phyloP scores from a whole-genome alignment of 2,329 filamentous ascomycete species.

The Rhexocercosporidium sp. region DNA sequence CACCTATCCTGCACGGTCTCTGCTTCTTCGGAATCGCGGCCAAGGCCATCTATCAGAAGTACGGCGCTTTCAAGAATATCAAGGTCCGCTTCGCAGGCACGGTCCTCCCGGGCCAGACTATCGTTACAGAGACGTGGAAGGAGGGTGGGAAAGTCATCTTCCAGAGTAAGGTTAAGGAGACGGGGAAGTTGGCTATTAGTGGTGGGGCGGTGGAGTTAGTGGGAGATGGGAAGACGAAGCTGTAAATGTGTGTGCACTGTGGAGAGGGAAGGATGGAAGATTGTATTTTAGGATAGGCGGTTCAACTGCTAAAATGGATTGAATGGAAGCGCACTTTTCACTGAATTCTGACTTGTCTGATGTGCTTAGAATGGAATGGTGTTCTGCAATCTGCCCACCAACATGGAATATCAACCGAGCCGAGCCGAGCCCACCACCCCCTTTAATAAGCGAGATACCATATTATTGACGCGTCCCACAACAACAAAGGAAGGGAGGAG shows the following conservation, averaged over 20 bases:
- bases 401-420: no score
- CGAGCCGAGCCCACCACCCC: no score
- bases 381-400: no score
- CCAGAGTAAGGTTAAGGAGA: slow-evolving; percentile 90
- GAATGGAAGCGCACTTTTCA: neutral
- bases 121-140: slow-evolving; percentile 94
- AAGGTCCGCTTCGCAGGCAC: slow-evolving; percentile 91
- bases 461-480: no score
- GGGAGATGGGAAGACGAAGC: slow-evolving; percentile 28
- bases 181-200: slow-evolving; percentile 84
- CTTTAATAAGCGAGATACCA: no score
- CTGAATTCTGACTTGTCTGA: neutral
- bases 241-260: neutral
- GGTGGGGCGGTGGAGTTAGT: slow-evolving; percentile 80
- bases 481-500: no score
- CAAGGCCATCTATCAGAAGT: slow-evolving; percentile 87
- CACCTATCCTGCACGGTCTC: slow-evolving; percentile 93
- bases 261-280: neutral
- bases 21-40: slow-evolving; percentile 92
- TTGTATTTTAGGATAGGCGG: slow-evolving; percentile 4
- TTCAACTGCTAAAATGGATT: neutral
- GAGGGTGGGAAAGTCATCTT: slow-evolving; percentile 80
- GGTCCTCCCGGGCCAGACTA: slow-evolving; percentile 85
- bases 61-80: slow-evolving; percentile 84
- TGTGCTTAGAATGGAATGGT: no score